phyloP scores from a whole-genome alignment of 1,139 yeast genomes.

The Geotrichum restrictum region DNA sequence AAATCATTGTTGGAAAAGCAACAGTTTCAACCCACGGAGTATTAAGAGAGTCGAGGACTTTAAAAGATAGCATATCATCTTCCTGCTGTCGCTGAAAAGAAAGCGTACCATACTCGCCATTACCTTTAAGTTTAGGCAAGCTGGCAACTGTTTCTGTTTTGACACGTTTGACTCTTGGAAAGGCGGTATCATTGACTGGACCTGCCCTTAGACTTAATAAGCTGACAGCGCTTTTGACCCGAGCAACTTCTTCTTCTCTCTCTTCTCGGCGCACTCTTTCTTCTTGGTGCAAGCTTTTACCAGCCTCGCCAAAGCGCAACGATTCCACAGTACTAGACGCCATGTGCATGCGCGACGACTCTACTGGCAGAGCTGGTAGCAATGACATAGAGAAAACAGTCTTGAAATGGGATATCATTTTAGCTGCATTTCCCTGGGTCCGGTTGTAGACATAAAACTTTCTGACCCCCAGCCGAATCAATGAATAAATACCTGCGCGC shows the following conservation, averaged over 20 bases:
- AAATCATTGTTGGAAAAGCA: slow-evolving; percentile 21
- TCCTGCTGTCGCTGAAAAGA: slow-evolving; percentile 19
- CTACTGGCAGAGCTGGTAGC: slow-evolving; percentile 10
- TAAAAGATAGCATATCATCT: slow-evolving; percentile 11
- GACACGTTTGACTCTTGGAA: neutral
- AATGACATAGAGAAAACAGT: neutral
- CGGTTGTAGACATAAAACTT: slow-evolving; percentile 72
- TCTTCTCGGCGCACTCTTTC: slow-evolving; percentile 6
- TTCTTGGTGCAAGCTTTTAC: neutral
- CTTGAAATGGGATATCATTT: slow-evolving; percentile 38
- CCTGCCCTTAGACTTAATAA: neutral
- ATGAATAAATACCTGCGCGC: slow-evolving; percentile 80
- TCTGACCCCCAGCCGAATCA: slow-evolving; percentile 64
- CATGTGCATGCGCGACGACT: slow-evolving; percentile 15
- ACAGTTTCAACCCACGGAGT: slow-evolving; percentile 19
- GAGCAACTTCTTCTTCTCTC: neutral
- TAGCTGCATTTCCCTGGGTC: slow-evolving; percentile 55
- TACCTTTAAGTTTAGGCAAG: slow-evolving; percentile 7
- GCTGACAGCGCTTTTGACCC: neutral
- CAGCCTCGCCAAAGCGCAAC: slow-evolving; percentile 18
- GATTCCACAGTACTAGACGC: slow-evolving; percentile 20
- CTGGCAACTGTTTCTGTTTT: neutral
- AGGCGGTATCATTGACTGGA: neutral
- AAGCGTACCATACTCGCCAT: slow-evolving; percentile 22
- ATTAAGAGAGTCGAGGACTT: slow-evolving; percentile 18